These are phyloP conservation scores for Penicillium hordei DNA, from an alignment of 2,329 filamentous ascomycete species.

Conservation along the genomic window DNA sequence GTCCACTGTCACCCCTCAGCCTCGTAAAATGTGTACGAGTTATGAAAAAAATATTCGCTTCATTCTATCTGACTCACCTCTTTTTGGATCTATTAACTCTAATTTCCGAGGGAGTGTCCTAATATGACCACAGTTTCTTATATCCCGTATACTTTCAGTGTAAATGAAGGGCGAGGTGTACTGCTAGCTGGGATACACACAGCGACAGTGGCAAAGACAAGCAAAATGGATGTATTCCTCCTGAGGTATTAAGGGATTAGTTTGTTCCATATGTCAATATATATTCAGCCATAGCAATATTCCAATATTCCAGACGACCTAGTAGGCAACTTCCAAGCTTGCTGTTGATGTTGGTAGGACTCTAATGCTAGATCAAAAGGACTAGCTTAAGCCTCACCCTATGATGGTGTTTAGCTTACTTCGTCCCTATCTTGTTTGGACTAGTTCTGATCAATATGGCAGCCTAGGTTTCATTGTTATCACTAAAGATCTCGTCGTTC, in stretches of 20 bases:
- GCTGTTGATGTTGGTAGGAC: background rate
- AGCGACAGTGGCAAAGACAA: background rate
- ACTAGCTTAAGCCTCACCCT: no score
- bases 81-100: no score
- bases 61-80: background rate
- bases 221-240: background rate
- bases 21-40: background rate
- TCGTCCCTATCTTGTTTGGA: no score
- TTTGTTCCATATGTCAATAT: background rate
- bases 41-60: background rate
- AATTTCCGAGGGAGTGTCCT: background rate
- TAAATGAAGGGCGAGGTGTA: background rate
- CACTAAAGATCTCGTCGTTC: background rate
- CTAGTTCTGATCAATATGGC: no score
- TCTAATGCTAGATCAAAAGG: no score
- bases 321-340: background rate
- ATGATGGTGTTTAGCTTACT: no score
- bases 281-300: background rate
- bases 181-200: background rate
- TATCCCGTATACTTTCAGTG: constrained; percentile 38
- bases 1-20: background rate
- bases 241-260: background rate
- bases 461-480: background rate
- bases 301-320: background rate
- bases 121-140: constrained; percentile 34